Base-by-base conservation (phyloP, 345 rosid genomes). In the Salix udensis region DNA sequence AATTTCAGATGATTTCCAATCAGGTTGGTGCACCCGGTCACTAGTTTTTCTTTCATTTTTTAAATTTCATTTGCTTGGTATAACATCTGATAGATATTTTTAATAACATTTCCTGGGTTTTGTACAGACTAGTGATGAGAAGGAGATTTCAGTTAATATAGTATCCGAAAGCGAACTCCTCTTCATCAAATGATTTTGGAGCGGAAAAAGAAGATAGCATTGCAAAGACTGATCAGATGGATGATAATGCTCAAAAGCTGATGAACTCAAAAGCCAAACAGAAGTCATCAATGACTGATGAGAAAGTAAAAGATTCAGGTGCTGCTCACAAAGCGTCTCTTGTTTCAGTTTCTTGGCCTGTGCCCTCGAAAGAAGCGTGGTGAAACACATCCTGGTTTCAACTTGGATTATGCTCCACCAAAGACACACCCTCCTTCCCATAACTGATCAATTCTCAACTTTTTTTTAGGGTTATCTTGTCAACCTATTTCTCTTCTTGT, bases 401-500 rank as follows among this genome's bases (percentile, higher is more conserved):
- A 84, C 79, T 85, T 90, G 40, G 97, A 91, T 62, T 91, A 91
- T 81, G 72, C 89, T 75, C 90, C 90, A 37, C 97, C 97, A 18
- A 88, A 87, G 72, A 91, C 90, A 15, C 97, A 91, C 73, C 97
- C 97, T 30, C 97, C 97, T 77, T 87, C 90, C 61, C 97, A 91
- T 79, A 91, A 91, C 81, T 91, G 85, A 84, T n/a, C n/a, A n/a
- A 23, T 0, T 10, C 28, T n/a, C 23, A n/a, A 9, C 12, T 23
- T 58, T 10, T 23, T 58, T n/a, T 9, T n/a, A n/a, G 23, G 64
- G 28, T n/a, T 21, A 68, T 68, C 71, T 13, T 68, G 34, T 69
- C 8, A 36, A 5, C 23, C 42, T 53, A 34, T 5, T 34, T 53
- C 44, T 30, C 23, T 50, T 34, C 30, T 31, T 19, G 8, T 18